phyloP scores from a whole-genome alignment of 2,329 filamentous ascomycete species.

The Pseudocercospora macadamiae region DNA sequence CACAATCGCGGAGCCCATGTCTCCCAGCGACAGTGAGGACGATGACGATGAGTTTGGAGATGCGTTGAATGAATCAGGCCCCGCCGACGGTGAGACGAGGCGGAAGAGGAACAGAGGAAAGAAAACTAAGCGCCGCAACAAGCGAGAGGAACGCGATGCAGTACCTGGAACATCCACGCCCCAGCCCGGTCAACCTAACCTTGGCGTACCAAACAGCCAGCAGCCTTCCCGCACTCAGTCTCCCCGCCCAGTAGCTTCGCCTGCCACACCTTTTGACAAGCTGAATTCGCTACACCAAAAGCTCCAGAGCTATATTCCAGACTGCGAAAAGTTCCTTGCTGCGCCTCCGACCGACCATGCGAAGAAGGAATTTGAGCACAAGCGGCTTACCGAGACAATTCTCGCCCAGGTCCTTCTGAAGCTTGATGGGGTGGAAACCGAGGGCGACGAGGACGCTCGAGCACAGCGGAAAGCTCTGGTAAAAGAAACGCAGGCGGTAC shows the following conservation, averaged over 20 bases:
- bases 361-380: constrained; percentile 74
- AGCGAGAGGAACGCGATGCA: constrained; percentile 40
- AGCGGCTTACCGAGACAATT: constrained; percentile 73
- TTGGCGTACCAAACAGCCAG: constrained; percentile 39
- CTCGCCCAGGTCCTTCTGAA: constrained; percentile 77
- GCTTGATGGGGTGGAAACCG: constrained; percentile 74
- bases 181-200: constrained; percentile 38
- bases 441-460: constrained; percentile 68
- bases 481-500: constrained; percentile 67
- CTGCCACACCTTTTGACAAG: constrained; percentile 59
- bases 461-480: constrained; percentile 71
- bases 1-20: constrained; percentile 58
- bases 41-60: constrained; percentile 48
- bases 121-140: constrained; percentile 49
- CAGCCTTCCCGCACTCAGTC: constrained; percentile 44
- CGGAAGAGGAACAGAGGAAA: constrained; percentile 45
- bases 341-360: constrained; percentile 67
- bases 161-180: constrained; percentile 39
- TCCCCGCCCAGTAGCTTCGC: constrained; percentile 43
- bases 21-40: constrained; percentile 43
- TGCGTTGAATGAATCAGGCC: constrained; percentile 18
- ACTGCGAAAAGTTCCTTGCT: constrained; percentile 64
- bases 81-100: constrained; percentile 39
- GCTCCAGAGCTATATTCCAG: constrained; percentile 67
- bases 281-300: constrained; percentile 67